phyloP scores from a whole-genome alignment of 495 filamentous ascomycete genomes.

The Acidomyces sp. region DNA sequence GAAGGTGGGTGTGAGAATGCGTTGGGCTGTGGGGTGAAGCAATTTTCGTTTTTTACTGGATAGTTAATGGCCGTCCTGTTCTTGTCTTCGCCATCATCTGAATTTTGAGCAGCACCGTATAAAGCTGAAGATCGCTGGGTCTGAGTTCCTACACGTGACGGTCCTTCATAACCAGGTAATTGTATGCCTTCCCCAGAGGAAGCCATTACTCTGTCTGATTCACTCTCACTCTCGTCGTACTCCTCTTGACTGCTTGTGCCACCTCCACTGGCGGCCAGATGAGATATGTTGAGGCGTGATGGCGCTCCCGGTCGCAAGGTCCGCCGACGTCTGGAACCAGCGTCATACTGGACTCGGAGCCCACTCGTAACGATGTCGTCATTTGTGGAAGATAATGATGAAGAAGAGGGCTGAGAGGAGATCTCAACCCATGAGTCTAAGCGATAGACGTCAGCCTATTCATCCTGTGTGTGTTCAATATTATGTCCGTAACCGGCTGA shows the following conservation, averaged over 20 bases:
- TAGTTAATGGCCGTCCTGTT: constrained; percentile 68
- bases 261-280: constrained; percentile 19
- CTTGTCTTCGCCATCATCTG: constrained; percentile 68
- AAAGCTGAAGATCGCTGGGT: constrained; percentile 12
- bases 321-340: constrained; percentile 34
- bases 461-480: no score
- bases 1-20: constrained; percentile 76
- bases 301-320: constrained; percentile 38
- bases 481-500: neutral
- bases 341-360: constrained; percentile 53
- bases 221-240: constrained; percentile 76
- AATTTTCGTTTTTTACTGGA: constrained; percentile 38
- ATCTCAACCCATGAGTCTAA: constrained; percentile 96
- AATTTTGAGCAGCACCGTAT: constrained; percentile 26
- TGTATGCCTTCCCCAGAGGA: constrained; percentile 62
- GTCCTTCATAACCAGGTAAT: constrained; percentile 1
- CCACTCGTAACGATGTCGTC: constrained; percentile 84
- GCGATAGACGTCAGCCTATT: constrained; percentile 13
- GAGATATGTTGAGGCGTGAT: constrained; percentile 31
- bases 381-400: constrained; percentile 66
- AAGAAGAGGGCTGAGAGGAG: constrained; percentile 82
- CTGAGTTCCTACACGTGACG: neutral
- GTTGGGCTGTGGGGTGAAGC: constrained; percentile 77
- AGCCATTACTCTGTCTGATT: constrained; percentile 68
- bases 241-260: constrained; percentile 75